phyloP scores from a whole-genome alignment of 495 filamentous ascomycete genomes.

The Penicillium atrosanguineum region DNA sequence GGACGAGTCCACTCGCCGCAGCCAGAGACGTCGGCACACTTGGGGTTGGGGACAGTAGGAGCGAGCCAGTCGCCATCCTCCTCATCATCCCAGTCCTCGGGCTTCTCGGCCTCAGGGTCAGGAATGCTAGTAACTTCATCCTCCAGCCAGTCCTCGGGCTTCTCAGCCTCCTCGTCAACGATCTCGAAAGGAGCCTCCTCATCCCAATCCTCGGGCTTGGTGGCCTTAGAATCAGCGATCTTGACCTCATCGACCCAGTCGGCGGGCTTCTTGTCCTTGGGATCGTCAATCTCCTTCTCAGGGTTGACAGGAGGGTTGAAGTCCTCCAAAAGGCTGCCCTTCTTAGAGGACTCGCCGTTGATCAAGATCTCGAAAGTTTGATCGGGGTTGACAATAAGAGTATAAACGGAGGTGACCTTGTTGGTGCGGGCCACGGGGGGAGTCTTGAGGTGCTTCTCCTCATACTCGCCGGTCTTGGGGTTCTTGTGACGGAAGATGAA shows the following conservation, averaged over 20 bases:
- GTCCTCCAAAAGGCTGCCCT: slow-evolving; percentile 90
- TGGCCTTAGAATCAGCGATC: slow-evolving; percentile 90
- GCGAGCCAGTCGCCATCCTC: slow-evolving; percentile 99
- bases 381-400: slow-evolving; percentile 91
- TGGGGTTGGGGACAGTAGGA: slow-evolving; percentile 91
- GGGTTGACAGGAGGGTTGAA: slow-evolving; percentile 94
- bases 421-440: slow-evolving; percentile 81
- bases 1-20: slow-evolving; percentile 93
- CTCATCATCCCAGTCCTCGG: slow-evolving; percentile 99
- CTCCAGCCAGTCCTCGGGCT: slow-evolving; percentile 95
- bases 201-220: slow-evolving; percentile 98
- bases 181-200: slow-evolving; percentile 97
- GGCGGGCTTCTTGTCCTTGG: slow-evolving; percentile 90
- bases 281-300: slow-evolving; percentile 92
- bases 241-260: slow-evolving; percentile 92
- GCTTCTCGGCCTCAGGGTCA: slow-evolving; percentile 97
- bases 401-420: slow-evolving; percentile 93
- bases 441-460: slow-evolving; percentile 96
- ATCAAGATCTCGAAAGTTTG: slow-evolving; percentile 91
- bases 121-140: slow-evolving; percentile 81
- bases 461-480: slow-evolving; percentile 99
- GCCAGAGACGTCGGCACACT: slow-evolving; percentile 89
- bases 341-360: slow-evolving; percentile 80
- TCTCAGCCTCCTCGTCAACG: slow-evolving; percentile 85
- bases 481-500: slow-evolving; percentile 99